phyloP scores from a whole-genome alignment of 2,329 filamentous ascomycete genomes.

The Myriosclerotinia scirpicola region DNA sequence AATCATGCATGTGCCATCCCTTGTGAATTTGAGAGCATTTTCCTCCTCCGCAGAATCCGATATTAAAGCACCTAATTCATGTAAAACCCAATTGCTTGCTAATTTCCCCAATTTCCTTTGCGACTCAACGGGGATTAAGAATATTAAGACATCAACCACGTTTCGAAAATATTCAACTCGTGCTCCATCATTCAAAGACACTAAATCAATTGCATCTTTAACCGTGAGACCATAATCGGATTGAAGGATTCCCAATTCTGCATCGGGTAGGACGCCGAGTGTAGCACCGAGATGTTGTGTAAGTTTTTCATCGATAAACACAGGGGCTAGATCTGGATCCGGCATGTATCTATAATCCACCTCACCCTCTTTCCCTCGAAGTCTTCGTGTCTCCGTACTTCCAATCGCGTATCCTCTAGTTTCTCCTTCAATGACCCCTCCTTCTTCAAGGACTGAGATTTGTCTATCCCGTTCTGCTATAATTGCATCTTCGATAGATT shows the following conservation, averaged over 20 bases:
- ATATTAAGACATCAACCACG: slow-evolving; percentile 50
- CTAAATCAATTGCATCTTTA: slow-evolving; percentile 81
- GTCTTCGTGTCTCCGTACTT: slow-evolving; percentile 72
- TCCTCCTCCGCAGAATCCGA: slow-evolving; percentile 45
- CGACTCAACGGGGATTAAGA: slow-evolving; percentile 20
- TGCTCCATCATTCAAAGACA: slow-evolving; percentile 74
- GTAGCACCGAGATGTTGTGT: slow-evolving; percentile 61
- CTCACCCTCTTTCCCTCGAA: slow-evolving; percentile 93
- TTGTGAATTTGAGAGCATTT: slow-evolving; percentile 33
- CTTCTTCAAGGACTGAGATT: slow-evolving; percentile 74
- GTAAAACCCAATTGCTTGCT: slow-evolving; percentile 67
- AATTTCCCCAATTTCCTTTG: slow-evolving; percentile 46
- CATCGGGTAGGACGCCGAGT: slow-evolving; percentile 72
- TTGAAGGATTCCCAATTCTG: slow-evolving; percentile 62
- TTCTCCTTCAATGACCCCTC: slow-evolving; percentile 76
- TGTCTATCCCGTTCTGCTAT: slow-evolving; percentile 88
- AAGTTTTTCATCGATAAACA: slow-evolving; percentile 72
- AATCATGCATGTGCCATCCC: slow-evolving; percentile 35
- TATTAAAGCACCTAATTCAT: slow-evolving; percentile 70
- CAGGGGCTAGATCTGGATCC: slow-evolving; percentile 82
- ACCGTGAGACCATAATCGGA: slow-evolving; percentile 65
- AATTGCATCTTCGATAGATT: slow-evolving; percentile 92
- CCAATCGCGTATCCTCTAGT: slow-evolving; percentile 92
- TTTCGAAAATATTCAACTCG: slow-evolving; percentile 80
- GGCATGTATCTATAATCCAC: slow-evolving; percentile 99